Base-by-base conservation (phyloP, 441 rosid genomes). In the Corymbia citriodora region DNA sequence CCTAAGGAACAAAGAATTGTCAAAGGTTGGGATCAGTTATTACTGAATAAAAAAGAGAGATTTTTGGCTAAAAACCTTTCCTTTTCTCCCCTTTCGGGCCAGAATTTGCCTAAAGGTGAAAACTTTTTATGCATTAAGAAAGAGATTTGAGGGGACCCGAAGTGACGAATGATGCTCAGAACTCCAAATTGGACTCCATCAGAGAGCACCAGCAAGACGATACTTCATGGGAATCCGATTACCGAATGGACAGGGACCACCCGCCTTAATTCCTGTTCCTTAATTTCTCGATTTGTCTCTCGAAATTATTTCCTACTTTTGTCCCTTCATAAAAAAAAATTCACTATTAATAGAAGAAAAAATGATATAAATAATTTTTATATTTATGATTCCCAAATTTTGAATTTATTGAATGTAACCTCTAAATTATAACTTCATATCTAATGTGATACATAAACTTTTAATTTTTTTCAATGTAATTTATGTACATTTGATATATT, bases 361-460 rank as follows among this genome's bases (percentile, higher is more conserved):
- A 59, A 10, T 4, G n/a, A 10, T 29, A 59, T 6, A 25, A 9
- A 0, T 4, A 0, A 23, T 23, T 40, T 40, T 6, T 40, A 40
- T 5, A 40, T 40, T 40, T 40, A 40, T 10, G 13, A 57, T 23
- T 0, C 0, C 25, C 23, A 1, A 23, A 59, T 23, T 57, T 57
- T 55, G 19, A 3, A 55, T 55, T 19, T 55, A 0, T 55, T 55
- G 8, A 55, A 19, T 55, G 2, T 55, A 1, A 55, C 8, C 9
- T 19, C 21, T 19, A 0, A 55, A 8, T 40, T 5, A 40, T 6
- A 40, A 40, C 45, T 40, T 40, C 45, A 4, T 40, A 6, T 40
- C 1, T 40, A 40, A 40, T 40, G 45, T 5, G 45, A 6, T 40
- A 40, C 5, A 40, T 40, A 5, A 40, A 40, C 40, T 36, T 36